Evolutionary conservation across 805 yeast genomes (phyloP), one percentile per base, ranked within the genome.

Genomic region (Spathaspora hagerdaliae): DNA sequence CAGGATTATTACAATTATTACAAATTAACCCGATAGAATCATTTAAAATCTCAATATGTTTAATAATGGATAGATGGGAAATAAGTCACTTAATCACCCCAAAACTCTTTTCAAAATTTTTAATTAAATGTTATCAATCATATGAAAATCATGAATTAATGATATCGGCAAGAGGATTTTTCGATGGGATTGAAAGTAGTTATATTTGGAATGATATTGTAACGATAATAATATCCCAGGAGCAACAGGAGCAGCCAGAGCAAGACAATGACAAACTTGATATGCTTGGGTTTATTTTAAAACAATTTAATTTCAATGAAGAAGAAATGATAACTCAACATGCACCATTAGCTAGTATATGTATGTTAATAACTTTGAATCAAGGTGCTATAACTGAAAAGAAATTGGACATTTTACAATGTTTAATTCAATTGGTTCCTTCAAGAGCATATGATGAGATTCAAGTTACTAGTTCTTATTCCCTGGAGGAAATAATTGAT

Each of bases 11-110:
- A 33, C 70, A 71, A 6, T 60, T 78, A 48, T 63, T 85, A 2
- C 43, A 54, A 2, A 67, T 74, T 43, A 44, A 55, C 6, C 43
- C 51, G 6, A 65, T 79, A 1, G 76, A 72, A 19, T 82, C 86
- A 0, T 81, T 81, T 55, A 79, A 75, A 41, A 82, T 92, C 6
- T 75, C 88, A 1, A 67, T 83, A 13, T 57, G 70, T 4, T 80
- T 94, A 0, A 73, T 91, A 3, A 79, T 91, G 82, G 98, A 94
- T 58, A 79, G 89, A 50, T 94, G 98, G 98, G 99, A 94, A 63
- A 82, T 94, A 36, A 95, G 97, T 10, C 80, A 83, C 9, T 61
- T 77, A 11, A 69, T 92, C 1, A 81, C 90, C 0, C 95, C 96
- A 0, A 64, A 69, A 26, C 61, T 91, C 7, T 78, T 94, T 38